Evolutionary conservation across 2,329 filamentous ascomycete genomes (phyloP).

Genomic region (Didymella arachidicola): DNA sequence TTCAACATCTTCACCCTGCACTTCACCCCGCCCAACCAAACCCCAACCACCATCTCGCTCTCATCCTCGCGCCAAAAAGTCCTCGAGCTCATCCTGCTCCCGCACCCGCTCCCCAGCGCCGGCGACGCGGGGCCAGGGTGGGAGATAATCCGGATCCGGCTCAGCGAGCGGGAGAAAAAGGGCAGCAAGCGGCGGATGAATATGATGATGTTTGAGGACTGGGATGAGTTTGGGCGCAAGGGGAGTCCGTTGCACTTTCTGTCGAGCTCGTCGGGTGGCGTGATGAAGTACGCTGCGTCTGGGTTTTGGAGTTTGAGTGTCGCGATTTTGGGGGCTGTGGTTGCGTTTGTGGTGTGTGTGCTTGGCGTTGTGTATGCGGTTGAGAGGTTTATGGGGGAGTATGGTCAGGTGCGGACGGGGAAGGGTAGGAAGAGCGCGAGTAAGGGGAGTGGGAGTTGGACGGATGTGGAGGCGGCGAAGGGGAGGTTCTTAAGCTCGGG

Average conservation of each 20-base stretch:
- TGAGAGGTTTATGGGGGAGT: conserved; percentile 39
- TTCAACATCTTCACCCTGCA: conserved; percentile 42
- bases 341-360: conserved; percentile 39
- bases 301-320: conserved; percentile 38
- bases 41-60: conserved; percentile 23
- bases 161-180: conserved; percentile 23
- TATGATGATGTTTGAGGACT: conserved; percentile 41
- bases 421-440: conserved; percentile 27
- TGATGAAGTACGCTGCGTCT: conserved; percentile 32
- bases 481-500: conserved; percentile 37
- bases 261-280: conserved; percentile 11
- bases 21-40: conserved; percentile 24
- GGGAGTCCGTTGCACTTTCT: conserved; percentile 36
- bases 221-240: conserved; percentile 42
- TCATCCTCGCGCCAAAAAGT: conserved; percentile 35
- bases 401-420: conserved; percentile 37
- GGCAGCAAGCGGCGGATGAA: conserved; percentile 3
- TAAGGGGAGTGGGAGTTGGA: conserved; percentile 7
- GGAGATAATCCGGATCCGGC: conserved; percentile 36
- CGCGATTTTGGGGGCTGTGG: conserved; percentile 35
- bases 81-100: conserved; percentile 39
- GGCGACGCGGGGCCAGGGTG: conserved; percentile 28
- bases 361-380: not conserved
- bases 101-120: conserved; percentile 35
- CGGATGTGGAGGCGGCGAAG: conserved; percentile 1